phyloP scores from a whole-genome alignment of 306 rosid species.

The Carpinus fangiana region DNA sequence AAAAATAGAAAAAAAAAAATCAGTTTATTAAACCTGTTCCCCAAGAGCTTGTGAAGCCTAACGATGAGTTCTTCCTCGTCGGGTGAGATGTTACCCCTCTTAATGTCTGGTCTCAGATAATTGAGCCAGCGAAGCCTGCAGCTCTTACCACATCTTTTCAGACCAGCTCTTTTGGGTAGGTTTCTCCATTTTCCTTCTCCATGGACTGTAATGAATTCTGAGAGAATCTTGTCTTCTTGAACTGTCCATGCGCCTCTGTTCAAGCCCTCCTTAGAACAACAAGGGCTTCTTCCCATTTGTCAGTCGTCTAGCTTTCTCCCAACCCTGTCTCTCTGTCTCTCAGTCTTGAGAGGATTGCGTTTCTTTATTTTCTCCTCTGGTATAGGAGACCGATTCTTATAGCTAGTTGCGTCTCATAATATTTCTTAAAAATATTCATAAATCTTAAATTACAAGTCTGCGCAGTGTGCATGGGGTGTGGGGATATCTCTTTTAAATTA shows the following conservation, averaged over 20 bases:
- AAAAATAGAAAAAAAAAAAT: too few relatives aligned
- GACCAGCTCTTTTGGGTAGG: constrained; percentile 4
- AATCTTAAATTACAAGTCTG: too few relatives aligned
- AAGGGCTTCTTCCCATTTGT: constrained; percentile 8
- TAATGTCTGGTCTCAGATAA: constrained; percentile 12
- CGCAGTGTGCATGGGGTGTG: too few relatives aligned
- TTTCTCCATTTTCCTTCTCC: constrained; percentile 15
- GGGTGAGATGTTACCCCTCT: constrained; percentile 14
- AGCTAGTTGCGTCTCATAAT: too few relatives aligned
- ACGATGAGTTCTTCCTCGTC: constrained; percentile 13
- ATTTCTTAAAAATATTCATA: too few relatives aligned
- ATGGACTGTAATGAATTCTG: background rate
- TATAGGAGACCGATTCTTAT: too few relatives aligned
- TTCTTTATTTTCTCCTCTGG: background rate
- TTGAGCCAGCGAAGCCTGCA: constrained; percentile 17
- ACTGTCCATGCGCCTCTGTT: constrained; percentile 10
- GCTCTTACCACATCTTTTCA: constrained; percentile 19
- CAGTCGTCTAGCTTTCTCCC: background rate
- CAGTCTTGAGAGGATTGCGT: background rate
- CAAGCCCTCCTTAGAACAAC: constrained; percentile 5
- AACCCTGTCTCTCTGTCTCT: background rate
- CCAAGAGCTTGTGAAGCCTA: constrained; percentile 14
- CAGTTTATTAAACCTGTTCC: background rate
- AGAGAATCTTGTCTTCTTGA: constrained; percentile 7
- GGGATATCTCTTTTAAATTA: too few relatives aligned